Conservation (phyloP, 371 early-diverging fungal genomes). For the Mucor piriformis region DNA sequence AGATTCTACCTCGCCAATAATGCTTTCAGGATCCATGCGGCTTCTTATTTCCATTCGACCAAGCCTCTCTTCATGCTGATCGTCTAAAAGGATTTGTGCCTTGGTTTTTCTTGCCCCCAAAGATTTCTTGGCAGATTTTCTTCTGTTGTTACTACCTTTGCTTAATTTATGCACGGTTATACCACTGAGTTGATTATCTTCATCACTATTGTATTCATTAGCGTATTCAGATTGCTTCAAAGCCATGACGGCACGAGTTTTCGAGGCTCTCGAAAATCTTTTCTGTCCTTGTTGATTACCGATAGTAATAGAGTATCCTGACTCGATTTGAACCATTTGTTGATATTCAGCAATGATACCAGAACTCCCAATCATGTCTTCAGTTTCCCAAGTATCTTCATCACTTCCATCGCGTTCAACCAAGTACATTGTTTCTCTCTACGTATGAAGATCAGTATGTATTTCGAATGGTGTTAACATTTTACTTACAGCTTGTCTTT, state of each 20-base stretch:
- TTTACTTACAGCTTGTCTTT: constrained; percentile 3
- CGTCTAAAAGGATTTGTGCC: constrained; percentile 14
- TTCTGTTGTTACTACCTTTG: background rate
- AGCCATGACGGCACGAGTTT: constrained; percentile 38
- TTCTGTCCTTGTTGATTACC: background rate
- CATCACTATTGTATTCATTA: constrained; percentile 8
- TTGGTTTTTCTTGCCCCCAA: constrained; percentile 15
- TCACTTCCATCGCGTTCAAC: constrained; percentile 10
- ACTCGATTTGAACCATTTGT: constrained; percentile 13
- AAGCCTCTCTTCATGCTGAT: constrained; percentile 16
- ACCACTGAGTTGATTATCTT: too few species aligned
- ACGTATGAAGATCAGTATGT: background rate
- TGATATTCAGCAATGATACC: constrained; percentile 11
- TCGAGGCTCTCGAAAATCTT: constrained; percentile 28
- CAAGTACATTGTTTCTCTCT: constrained; percentile 15
- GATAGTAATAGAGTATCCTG: constrained; percentile 17
- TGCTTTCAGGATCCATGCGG: background rate
- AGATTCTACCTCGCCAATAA: constrained; percentile 5
- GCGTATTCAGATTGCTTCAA: constrained; percentile 11
- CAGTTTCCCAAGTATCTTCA: constrained; percentile 13
- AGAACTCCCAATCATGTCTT: constrained; percentile 2
- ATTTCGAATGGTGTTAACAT: background rate
- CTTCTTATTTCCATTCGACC: constrained; percentile 23
- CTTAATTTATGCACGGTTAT: constrained; percentile 3
- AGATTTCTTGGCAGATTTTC: constrained; percentile 1